Base-by-base conservation (phyloP, 1,139 yeast genomes). In the Suhomyces anneliseae region DNA sequence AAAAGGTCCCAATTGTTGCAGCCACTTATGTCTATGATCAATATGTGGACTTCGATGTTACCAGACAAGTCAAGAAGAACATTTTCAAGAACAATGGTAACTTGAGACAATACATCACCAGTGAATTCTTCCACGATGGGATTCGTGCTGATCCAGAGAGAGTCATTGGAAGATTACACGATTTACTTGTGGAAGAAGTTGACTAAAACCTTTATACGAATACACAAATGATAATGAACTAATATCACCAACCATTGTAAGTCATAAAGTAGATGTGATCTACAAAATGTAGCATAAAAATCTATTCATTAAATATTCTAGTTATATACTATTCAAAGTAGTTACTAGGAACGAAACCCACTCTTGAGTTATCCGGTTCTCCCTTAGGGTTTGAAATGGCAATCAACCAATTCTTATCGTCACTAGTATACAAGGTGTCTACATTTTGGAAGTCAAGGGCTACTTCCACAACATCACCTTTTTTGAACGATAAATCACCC, bases 51-150 rank as follows among this genome's bases (percentile, higher is more conserved):
- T 76, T 76, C 50, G 68, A 70, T 29, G 51, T 76, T 27, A 61
- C 72, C n/a, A 65, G 66, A 58, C 53, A 56, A 51, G 72, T 72
- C 44, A 62, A 74, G 48, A 52, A 62, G 19, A 53, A 55, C 3
- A 59, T 59, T 32, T 75, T 67, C 57, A 55, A 62, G 12, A 63
- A 61, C 7, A 57, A 59, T 39, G 75, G 68, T 4, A 74, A 69
- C 51, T 63, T 72, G 53, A 66, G 70, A 55, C 73, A 69, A 45
- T 74, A 65, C 53, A 66, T 78, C 11, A 75, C 82, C 26, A 77
- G 75, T 54, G 82, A 79, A 50, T 74, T 64, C 46, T 78, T 81
- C 61, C 85, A 81, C 55, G 72, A 76, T 52, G 85, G 85, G 0
- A 51, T 79, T 14, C 61, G 81, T 34, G 71, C 71, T 1, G 69